phyloP scores from a whole-genome alignment of 179 eudicot species.

The Camellia oleifera region DNA sequence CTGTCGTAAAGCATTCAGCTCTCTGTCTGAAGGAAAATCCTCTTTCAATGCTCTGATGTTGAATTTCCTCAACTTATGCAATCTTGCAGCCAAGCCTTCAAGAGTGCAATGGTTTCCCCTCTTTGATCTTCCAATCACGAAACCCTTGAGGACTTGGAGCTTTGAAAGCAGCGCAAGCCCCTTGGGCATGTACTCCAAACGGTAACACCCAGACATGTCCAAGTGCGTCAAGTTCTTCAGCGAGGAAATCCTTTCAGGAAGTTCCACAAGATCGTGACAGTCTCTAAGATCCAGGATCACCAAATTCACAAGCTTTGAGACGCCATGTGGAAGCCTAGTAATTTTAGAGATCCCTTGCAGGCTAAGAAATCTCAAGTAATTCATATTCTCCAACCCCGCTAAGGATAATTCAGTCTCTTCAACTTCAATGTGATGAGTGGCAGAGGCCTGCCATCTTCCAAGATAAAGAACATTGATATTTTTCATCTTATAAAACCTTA shows the following conservation, averaged over 20 bases:
- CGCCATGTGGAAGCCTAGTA: no score
- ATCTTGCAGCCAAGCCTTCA: conserved; percentile 2
- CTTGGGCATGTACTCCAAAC: no score
- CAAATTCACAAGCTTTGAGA: conserved; percentile 11
- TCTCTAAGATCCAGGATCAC: conserved; percentile 27
- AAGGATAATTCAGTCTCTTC: conserved; percentile 12
- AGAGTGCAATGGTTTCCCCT: conserved; percentile 8
- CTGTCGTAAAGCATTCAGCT: background rate
- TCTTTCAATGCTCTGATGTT: background rate
- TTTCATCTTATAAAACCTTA: conserved; percentile 20
- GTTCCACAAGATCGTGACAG: conserved; percentile 26
- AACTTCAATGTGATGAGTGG: conserved; percentile 19
- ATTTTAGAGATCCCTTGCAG: conserved; percentile 30
- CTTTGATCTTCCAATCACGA: conserved; percentile 7
- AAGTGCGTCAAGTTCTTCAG: conserved; percentile 22
- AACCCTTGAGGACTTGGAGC: conserved; percentile 35
- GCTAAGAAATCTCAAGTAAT: conserved; percentile 22
- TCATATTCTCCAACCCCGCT: conserved; percentile 1
- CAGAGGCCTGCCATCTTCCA: conserved; percentile 23
- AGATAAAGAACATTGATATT: conserved; percentile 18
- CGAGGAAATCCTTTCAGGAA: conserved; percentile 19
- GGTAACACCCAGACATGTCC: conserved; percentile 21
- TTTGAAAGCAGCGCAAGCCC: conserved; percentile 3
- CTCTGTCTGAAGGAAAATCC: background rate
- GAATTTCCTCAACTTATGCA: conserved; percentile 19